Base-by-base conservation (phyloP, 2,329 filamentous ascomycete species). In the Paracorniculantispora psalliotae region DNA sequence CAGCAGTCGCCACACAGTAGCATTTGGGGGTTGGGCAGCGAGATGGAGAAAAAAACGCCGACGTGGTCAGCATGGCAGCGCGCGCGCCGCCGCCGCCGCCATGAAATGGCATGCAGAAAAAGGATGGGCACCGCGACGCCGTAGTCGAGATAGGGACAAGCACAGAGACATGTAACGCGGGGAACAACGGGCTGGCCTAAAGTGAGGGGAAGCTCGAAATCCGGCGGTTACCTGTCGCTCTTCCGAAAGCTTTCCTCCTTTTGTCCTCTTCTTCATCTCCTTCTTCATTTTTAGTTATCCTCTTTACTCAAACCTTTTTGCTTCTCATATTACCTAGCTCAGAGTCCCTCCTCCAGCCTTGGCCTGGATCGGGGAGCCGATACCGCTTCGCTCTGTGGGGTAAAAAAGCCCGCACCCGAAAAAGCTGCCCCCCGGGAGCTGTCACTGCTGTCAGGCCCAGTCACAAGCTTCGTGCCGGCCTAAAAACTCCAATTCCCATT, bases 21-120 rank as follows among this genome's bases (percentile, higher is more conserved):
- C 46, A 57, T 57, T n/a, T n/a, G n/a, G n/a, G n/a, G n/a, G n/a
- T n/a, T 51, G 47, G 55, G 55, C 55, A 33, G 55, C 55, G 44
- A 57, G 37, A 47, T 10, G n/a, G 17, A 19, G n/a, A n/a, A n/a
- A n/a, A 37, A 37, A 44, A 23, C 41, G 41, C 41, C 41, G 41
- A 19, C 15, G 15, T 28, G 41, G 15, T n/a, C 12, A 12, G 30
- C 30, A 6, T 33, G 30, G 30, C 12, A 6, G 30, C 30, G 30
- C 30, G 30, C 30, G 7, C 7, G 30, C 30, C 30, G 30, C 30
- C 30, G 41, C 25, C 52, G 52, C 33, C 30, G 53, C 43, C n/a
- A 4, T 21, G 17, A 28, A 39, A 39, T 19, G 35, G 19, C 55
- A 44, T 57, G 55, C 55, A 51, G 37, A 19, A 50, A 19, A 41